phyloP scores from a whole-genome alignment of 768 basidiomycete species.

The Cystobasidiopsis lactophilus region DNA sequence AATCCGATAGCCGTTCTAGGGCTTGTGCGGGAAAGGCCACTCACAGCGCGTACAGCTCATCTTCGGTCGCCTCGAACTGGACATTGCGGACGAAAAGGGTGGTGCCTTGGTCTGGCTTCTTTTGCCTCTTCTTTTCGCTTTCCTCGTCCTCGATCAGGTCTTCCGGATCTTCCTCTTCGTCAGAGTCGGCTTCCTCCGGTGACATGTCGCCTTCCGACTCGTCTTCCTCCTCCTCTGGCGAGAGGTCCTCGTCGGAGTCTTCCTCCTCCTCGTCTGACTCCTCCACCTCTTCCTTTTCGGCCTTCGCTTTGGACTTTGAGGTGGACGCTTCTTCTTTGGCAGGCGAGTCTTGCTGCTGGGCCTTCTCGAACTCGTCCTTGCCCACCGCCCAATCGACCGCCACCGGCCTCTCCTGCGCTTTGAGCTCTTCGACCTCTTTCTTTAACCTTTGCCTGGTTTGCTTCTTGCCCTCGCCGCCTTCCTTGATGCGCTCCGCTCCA shows the following conservation, averaged over 20 bases:
- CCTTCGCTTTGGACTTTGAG: constrained; percentile 18
- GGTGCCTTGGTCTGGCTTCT: constrained; percentile 49
- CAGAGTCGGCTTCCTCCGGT: constrained; percentile 21
- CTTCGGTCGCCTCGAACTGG: constrained; percentile 76
- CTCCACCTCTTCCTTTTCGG: constrained; percentile 19
- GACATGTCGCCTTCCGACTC: constrained; percentile 26
- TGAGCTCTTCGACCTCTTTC: constrained; percentile 31
- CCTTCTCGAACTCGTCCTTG: constrained; percentile 76
- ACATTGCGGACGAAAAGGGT: constrained; percentile 89
- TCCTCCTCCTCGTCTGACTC: constrained; percentile 19
- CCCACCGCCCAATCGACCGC: constrained; percentile 94
- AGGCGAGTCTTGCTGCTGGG: constrained; percentile 30
- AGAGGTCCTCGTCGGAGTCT: constrained; percentile 19
- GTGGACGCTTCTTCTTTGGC: constrained; percentile 16
- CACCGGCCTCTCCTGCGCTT: constrained; percentile 36
- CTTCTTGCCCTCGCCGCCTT: constrained; percentile 23
- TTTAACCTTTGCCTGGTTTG: constrained; percentile 32
- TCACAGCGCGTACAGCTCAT: constrained; percentile 65
- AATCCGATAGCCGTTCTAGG: constrained; percentile 1
- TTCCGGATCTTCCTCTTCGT: constrained; percentile 19
- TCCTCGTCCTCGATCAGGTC: constrained; percentile 5
- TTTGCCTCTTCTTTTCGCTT: not conserved
- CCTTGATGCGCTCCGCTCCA: constrained; percentile 15
- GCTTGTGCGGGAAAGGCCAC: constrained; percentile 20
- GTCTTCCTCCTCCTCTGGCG: constrained; percentile 25